phyloP scores from a whole-genome alignment of 176 grass and related monocot genomes.

The Metroxylon sagu region DNA sequence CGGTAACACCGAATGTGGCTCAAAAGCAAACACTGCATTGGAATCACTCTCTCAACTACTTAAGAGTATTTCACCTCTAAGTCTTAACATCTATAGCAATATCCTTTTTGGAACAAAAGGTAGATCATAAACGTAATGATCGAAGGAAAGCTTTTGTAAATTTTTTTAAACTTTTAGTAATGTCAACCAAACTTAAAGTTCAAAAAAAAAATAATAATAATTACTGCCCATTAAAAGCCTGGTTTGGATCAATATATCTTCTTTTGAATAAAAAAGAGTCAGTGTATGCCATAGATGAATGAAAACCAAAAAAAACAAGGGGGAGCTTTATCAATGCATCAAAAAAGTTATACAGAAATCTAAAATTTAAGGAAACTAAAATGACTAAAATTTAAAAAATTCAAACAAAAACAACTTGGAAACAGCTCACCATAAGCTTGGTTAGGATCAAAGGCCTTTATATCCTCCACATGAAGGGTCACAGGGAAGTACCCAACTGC shows the following conservation, averaged over 20 bases:
- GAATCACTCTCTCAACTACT: neutral
- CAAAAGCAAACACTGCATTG: conserved; percentile 76
- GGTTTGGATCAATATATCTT: no score
- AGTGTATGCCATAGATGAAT: no score
- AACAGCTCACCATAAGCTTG: conserved; percentile 67
- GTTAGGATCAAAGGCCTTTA: conserved; percentile 51
- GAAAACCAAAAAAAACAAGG: no score
- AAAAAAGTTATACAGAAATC: neutral
- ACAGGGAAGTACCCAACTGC: conserved; percentile 74
- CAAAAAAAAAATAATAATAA: no score
- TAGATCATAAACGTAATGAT: neutral
- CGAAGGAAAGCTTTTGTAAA: no score
- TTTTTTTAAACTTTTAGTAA: no score
- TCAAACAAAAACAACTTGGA: neutral
- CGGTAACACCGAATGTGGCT: conserved; percentile 84
- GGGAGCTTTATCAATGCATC: neutral
- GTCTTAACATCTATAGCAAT: no score
- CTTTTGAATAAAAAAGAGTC: no score
- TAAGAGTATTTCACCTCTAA: neutral
- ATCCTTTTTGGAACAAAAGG: neutral
- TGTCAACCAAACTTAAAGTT: no score
- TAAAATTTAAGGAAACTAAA: neutral
- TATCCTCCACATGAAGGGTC: conserved; percentile 69
- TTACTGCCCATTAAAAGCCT: no score
- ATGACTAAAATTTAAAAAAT: neutral